Evolutionary conservation across 2,329 filamentous ascomycete genomes (phyloP).

Genomic region (Tolypocladium guangdongense): DNA sequence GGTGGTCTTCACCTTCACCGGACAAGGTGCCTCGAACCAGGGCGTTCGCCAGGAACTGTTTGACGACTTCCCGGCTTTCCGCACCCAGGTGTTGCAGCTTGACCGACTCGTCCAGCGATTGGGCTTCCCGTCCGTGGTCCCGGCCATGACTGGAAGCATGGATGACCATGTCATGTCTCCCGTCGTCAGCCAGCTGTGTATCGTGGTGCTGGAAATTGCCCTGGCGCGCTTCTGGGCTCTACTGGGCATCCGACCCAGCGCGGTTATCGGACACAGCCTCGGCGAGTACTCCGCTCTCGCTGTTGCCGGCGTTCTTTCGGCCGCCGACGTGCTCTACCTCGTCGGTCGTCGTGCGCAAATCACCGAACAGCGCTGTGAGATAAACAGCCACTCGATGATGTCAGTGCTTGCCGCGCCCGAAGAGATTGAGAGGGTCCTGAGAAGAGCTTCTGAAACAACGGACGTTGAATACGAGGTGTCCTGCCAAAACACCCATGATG

Average conservation of each 20-base stretch:
- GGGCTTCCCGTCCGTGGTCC: slow-evolving; percentile 27
- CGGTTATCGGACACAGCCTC: slow-evolving; percentile 41
- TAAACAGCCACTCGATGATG: slow-evolving; percentile 22
- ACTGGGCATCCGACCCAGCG: slow-evolving; percentile 28
- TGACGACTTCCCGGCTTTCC: slow-evolving; percentile 18
- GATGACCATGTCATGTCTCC: slow-evolving; percentile 8
- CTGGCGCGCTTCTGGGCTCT: slow-evolving; percentile 28
- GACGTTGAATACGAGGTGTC: slow-evolving; percentile 18
- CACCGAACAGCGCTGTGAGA: slow-evolving; percentile 41
- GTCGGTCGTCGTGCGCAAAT: slow-evolving; percentile 49
- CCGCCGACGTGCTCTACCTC: slow-evolving; percentile 48
- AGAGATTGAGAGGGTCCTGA: slow-evolving; percentile 7
- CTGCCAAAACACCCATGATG: slow-evolving; percentile 54
- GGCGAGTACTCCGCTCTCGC: slow-evolving; percentile 54
- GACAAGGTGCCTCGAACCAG: slow-evolving; percentile 28
- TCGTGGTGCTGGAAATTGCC: slow-evolving; percentile 29
- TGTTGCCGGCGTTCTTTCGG: slow-evolving; percentile 51
- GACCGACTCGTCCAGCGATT: slow-evolving; percentile 16
- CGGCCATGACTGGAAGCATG: slow-evolving; percentile 28
- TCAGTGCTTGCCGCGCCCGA: slow-evolving; percentile 15
- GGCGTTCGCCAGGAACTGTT: slow-evolving; percentile 24
- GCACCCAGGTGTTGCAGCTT: slow-evolving; percentile 18
- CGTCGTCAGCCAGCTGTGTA: slow-evolving; percentile 24
- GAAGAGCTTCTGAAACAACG: background rate
- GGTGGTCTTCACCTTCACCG: slow-evolving; percentile 29